These are phyloP conservation scores for Botrytis pseudocinerea DNA, from an alignment of 2,329 filamentous ascomycete genomes.

Conservation along the genomic window DNA sequence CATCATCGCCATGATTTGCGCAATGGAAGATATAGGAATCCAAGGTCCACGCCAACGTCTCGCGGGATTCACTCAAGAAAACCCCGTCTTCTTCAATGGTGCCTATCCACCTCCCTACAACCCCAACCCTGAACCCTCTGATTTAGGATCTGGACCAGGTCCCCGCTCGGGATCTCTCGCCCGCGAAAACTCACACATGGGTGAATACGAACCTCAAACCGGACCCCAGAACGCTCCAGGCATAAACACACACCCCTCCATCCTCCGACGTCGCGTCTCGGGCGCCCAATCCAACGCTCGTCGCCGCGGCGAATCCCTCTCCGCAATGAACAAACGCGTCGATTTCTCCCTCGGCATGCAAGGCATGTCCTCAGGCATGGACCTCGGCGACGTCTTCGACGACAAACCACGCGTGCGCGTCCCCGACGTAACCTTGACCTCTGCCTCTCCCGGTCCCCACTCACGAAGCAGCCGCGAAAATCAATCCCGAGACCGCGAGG, in stretches of 20 bases:
- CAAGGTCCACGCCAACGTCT: slow-evolving; percentile 41
- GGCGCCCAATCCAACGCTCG: slow-evolving; percentile 43
- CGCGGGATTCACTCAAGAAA: slow-evolving; percentile 37
- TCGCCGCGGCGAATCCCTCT: slow-evolving; percentile 56
- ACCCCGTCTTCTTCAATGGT: slow-evolving; percentile 38
- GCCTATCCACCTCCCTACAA: slow-evolving; percentile 33
- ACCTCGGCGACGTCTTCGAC: slow-evolving; percentile 65
- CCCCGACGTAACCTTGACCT: slow-evolving; percentile 34
- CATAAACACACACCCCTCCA: slow-evolving; percentile 49
- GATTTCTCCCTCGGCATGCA: slow-evolving; percentile 72
- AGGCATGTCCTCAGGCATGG: slow-evolving; percentile 56
- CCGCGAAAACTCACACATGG: slow-evolving; percentile 35
- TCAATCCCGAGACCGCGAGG: slow-evolving; percentile 24
- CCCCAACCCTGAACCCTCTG: slow-evolving; percentile 12
- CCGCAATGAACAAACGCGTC: slow-evolving; percentile 60
- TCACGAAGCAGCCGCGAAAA: not conserved
- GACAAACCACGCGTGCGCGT: slow-evolving; percentile 44
- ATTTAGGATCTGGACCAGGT: slow-evolving; percentile 29
- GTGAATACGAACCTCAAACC: slow-evolving; percentile 8
- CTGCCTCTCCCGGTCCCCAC: slow-evolving; percentile 40
- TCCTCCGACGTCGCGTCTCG: slow-evolving; percentile 53
- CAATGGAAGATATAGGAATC: slow-evolving; percentile 55
- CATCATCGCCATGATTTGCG: slow-evolving; percentile 84
- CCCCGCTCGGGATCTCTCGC: slow-evolving; percentile 39
- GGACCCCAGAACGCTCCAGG: slow-evolving; percentile 24